Evolutionary conservation across 306 rosid species (phyloP).

Genomic region (Vigna unguiculata): DNA sequence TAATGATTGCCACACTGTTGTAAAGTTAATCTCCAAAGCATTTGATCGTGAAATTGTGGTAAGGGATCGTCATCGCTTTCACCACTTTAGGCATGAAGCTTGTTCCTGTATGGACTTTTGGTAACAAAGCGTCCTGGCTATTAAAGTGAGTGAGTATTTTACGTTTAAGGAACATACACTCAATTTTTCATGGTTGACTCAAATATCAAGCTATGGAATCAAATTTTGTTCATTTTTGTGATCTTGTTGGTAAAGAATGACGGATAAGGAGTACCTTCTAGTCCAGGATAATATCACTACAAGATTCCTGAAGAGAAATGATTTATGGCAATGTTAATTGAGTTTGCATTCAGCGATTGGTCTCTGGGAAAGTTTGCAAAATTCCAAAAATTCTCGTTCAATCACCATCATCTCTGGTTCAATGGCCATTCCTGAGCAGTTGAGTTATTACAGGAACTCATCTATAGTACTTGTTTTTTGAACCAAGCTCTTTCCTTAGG

Average conservation of each 20-base stretch:
- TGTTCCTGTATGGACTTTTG: slow-evolving; percentile 83
- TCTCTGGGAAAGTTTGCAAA: too few relatives aligned
- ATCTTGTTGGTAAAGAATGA: slow-evolving; percentile 74
- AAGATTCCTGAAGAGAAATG: too few relatives aligned
- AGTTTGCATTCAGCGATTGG: too few relatives aligned
- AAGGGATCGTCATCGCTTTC: slow-evolving; percentile 91
- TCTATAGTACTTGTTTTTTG: too few relatives aligned
- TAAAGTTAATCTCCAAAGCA: slow-evolving; percentile 71
- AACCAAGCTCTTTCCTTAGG: too few relatives aligned
- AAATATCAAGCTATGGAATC: slow-evolving; percentile 66
- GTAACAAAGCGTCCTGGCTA: slow-evolving; percentile 47
- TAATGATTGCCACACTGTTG: slow-evolving; percentile 78
- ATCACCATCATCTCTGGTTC: too few relatives aligned
- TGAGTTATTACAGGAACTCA: too few relatives aligned
- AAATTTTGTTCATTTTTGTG: slow-evolving; percentile 77
- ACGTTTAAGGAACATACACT: slow-evolving; percentile 77
- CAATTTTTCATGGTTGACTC: slow-evolving; percentile 71
- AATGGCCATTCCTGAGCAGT: too few relatives aligned
- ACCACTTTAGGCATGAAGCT: slow-evolving; percentile 72
- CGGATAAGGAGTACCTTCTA: slow-evolving; percentile 58
- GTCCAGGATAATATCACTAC: slow-evolving; percentile 58
- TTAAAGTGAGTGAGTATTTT: slow-evolving; percentile 55
- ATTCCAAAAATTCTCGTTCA: too few relatives aligned
- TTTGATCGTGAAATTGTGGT: slow-evolving; percentile 67
- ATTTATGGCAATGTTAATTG: too few relatives aligned